Evolutionary conservation across 371 early-diverging fungal species (phyloP).

Genomic region (Mortierella sp.): DNA sequence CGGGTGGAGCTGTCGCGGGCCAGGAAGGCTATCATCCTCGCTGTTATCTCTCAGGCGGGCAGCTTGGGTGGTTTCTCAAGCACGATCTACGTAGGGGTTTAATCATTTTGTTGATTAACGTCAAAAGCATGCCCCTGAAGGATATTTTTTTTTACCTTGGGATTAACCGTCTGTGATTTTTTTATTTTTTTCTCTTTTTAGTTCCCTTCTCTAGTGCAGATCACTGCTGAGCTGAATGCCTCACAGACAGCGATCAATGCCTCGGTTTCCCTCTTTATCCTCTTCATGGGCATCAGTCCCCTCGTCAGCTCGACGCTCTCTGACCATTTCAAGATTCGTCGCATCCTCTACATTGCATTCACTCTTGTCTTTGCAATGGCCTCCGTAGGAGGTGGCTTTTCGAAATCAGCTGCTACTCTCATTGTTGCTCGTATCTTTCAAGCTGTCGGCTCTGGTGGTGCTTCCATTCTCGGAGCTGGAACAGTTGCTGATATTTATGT

Average conservation of each 20-base stretch:
- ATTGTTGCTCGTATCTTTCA: constrained; percentile 75
- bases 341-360: constrained; percentile 70
- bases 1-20: constrained; percentile 26
- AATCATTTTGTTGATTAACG: too few species aligned
- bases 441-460: constrained; percentile 77
- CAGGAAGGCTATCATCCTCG: constrained; percentile 35
- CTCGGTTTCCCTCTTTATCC: constrained; percentile 66
- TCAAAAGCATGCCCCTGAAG: too few species aligned
- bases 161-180: too few species aligned
- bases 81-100: constrained; percentile 44
- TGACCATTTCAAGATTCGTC: constrained; percentile 71
- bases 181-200: constrained; percentile 14
- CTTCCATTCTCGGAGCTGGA: constrained; percentile 80
- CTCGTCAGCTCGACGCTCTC: constrained; percentile 79
- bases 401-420: constrained; percentile 64
- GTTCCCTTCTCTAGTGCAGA: constrained; percentile 64
- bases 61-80: constrained; percentile 48
- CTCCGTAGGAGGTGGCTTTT: constrained; percentile 74
- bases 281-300: constrained; percentile 70
- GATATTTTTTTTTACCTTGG: too few species aligned
- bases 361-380: constrained; percentile 66
- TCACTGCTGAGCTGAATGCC: constrained; percentile 61
- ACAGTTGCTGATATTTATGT: constrained; percentile 69
- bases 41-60: constrained; percentile 43
- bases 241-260: constrained; percentile 62